Conservation (phyloP, 164 flowering plant species). For the Stephania yunnanensis region DNA sequence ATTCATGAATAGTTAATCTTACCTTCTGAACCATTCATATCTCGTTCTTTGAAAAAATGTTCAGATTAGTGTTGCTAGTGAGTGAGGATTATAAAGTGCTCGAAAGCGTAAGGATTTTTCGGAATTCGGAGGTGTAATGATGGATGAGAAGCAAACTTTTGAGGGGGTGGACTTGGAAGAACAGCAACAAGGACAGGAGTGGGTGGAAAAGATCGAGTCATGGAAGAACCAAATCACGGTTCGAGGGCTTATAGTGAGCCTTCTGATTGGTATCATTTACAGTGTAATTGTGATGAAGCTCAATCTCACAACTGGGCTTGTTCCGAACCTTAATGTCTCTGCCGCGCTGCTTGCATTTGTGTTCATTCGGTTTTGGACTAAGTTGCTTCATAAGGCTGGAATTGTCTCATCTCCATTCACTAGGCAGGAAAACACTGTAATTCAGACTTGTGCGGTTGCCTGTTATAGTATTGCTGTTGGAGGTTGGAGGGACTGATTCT, state of each 20-base stretch:
- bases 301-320: constrained; percentile 77
- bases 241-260: constrained; percentile 66
- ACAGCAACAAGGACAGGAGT: constrained; percentile 10
- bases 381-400: constrained; percentile 51
- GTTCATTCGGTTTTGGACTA: constrained; percentile 64
- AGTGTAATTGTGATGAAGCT: constrained; percentile 83
- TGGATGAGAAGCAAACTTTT: constrained; percentile 27
- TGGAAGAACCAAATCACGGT: constrained; percentile 79
- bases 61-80: constrained; percentile 6
- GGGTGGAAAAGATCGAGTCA: constrained; percentile 33
- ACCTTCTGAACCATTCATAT: neutral
- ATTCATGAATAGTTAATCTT: neutral
- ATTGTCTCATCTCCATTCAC: constrained; percentile 60
- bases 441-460: constrained; percentile 91
- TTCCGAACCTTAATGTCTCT: constrained; percentile 80
- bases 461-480: constrained; percentile 78
- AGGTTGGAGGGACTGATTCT: constrained; percentile 37
- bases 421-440: constrained; percentile 83
- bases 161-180: constrained; percentile 25
- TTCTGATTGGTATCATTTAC: constrained; percentile 56
- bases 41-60: neutral
- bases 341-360: constrained; percentile 89
- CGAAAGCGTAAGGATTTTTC: neutral
- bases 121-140: constrained; percentile 12
- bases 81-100: constrained; percentile 5